phyloP scores from a whole-genome alignment of 305 asterid species.

The Fraxinus sp. region DNA sequence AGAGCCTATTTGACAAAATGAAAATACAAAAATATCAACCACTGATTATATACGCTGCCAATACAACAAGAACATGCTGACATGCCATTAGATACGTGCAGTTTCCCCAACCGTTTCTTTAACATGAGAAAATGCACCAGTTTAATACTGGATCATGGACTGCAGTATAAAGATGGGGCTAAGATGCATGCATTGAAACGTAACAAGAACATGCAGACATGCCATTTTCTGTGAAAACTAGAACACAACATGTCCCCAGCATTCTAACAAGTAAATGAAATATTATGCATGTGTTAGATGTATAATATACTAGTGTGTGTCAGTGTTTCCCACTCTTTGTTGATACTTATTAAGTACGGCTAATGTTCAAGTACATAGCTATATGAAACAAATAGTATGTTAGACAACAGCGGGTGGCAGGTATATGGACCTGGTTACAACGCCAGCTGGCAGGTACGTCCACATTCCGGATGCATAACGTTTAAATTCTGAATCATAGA shows the following conservation, averaged over 20 bases:
- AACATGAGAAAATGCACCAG: not conserved
- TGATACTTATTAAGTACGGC: not conserved
- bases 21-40: not conserved
- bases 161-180: not conserved
- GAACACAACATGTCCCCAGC: not conserved
- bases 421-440: not conserved
- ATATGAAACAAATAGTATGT: not conserved
- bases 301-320: not conserved
- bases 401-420: not conserved
- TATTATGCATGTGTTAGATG: not conserved
- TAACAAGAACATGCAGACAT: not conserved
- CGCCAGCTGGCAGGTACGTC: not conserved
- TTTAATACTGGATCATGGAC: not conserved
- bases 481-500: not conserved
- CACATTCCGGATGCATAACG: not conserved
- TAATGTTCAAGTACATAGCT: not conserved
- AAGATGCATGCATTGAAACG: not conserved
- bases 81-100: not conserved
- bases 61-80: not conserved
- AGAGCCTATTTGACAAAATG: not conserved
- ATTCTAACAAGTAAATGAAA: not conserved
- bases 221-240: not conserved
- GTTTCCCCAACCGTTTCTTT: not conserved
- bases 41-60: not conserved
- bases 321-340: not conserved